phyloP scores from a whole-genome alignment of 208 protist species.

The Trypanosoma cruzi region DNA sequence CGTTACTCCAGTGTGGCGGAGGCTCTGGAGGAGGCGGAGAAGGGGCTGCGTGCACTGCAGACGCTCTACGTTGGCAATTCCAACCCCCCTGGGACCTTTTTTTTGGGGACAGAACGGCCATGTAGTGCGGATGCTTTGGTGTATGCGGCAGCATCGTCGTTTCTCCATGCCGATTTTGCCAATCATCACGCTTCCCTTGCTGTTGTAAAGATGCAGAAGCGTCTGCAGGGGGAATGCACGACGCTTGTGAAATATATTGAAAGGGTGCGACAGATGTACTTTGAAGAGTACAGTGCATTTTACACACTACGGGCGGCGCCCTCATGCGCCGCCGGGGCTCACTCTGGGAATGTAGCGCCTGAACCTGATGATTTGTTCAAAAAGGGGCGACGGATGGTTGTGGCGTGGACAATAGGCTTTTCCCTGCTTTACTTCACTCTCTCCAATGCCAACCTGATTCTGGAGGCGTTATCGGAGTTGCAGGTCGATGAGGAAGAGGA shows the following conservation, averaged over 20 bases:
- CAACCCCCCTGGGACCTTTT: slow-evolving; percentile 42
- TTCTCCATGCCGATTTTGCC: slow-evolving; percentile 76
- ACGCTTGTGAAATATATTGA: slow-evolving; percentile 74
- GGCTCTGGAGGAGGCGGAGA: slow-evolving; percentile 50
- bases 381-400: slow-evolving; percentile 45
- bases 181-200: slow-evolving; percentile 16
- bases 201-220: slow-evolving; percentile 27
- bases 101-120: slow-evolving; percentile 60
- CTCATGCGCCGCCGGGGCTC: slow-evolving; percentile 2
- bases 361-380: slow-evolving; percentile 57
- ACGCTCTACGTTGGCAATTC: slow-evolving; percentile 34
- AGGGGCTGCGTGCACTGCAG: slow-evolving; percentile 56
- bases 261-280: slow-evolving; percentile 67
- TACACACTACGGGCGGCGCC: slow-evolving; percentile 46
- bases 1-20: slow-evolving; percentile 41
- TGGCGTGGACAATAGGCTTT: slow-evolving; percentile 65
- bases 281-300: slow-evolving; percentile 72
- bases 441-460: slow-evolving; percentile 63
- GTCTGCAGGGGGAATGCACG: slow-evolving; percentile 53
- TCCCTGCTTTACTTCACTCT: slow-evolving; percentile 67
- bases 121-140: slow-evolving; percentile 67
- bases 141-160: slow-evolving; percentile 72
- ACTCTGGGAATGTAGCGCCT: slow-evolving; percentile 3
- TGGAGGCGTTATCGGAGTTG: slow-evolving; percentile 33
- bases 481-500: slow-evolving; percentile 22